Conservation (phyloP, 176 grass and related monocot genomes). For the Elymus sibiricus region DNA sequence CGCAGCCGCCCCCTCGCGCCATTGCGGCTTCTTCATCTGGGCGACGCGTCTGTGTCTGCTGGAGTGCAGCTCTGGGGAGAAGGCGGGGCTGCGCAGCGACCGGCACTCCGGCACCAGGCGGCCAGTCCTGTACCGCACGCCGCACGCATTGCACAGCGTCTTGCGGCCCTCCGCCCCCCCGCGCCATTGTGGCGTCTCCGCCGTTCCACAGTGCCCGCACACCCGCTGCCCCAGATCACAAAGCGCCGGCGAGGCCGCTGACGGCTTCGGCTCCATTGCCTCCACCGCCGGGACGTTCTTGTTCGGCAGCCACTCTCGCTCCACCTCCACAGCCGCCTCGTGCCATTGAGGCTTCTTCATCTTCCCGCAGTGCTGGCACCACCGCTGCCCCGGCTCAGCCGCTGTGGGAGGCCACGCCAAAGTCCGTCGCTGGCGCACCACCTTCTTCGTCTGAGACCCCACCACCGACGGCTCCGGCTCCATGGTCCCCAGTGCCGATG, state of each 20-base stretch:
- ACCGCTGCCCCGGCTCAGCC: too few species aligned
- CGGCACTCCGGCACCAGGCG: conserved; percentile 54
- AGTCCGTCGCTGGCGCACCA: background rate
- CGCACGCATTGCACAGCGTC: conserved; percentile 71
- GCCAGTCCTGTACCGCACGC: conserved; percentile 39
- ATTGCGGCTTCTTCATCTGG: too few species aligned
- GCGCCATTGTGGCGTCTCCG: conserved; percentile 60
- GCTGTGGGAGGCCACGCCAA: too few species aligned
- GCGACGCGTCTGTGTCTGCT: too few species aligned
- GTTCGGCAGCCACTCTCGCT: background rate
- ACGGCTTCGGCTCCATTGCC: background rate
- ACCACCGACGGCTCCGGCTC: background rate
- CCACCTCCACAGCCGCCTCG: background rate
- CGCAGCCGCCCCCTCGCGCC: background rate
- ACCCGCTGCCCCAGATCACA: background rate
- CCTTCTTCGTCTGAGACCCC: conserved; percentile 18
- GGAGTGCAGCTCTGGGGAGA: too few species aligned
- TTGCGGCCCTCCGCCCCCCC: conserved; percentile 30
- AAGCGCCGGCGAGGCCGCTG: too few species aligned
- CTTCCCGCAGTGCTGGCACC: background rate
- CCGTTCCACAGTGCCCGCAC: conserved; percentile 51
- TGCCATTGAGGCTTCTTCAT: background rate
- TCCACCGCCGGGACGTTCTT: background rate
- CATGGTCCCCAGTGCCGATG: conserved; percentile 20
- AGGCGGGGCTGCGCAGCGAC: conserved; percentile 45